Base-by-base conservation (phyloP, 2,329 filamentous ascomycete species). In the Aspergillus sp. region DNA sequence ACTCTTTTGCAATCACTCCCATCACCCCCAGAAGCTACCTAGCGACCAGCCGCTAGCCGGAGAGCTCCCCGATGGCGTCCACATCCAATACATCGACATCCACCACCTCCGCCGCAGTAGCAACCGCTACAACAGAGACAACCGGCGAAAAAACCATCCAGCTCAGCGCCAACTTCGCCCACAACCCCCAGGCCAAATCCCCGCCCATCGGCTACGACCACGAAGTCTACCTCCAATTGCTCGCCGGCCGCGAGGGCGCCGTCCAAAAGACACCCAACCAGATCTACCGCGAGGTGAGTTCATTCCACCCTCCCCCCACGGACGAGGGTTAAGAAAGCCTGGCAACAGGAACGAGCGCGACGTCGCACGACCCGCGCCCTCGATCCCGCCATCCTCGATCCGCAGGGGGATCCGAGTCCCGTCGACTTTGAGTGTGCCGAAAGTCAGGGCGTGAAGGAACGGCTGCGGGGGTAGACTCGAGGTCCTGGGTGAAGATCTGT, bases 111-210 rank as follows among this genome's bases (percentile, higher is more conserved):
- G 38, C 46, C 9, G 32, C 43, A 11, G 16, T 49, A 32, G 32
- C 38, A 43, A 46, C 34, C 9, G 10, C 52, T 25, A 45, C 41
- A 32, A n/a, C 47, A 23, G 49, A 23, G 47, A 43, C 32, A 41
- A 10, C 40, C 36, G 16, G 41, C 4, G 41, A 42, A 41, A 45
- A 49, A 82, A 65, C 61, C 78, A 82, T 58, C 10, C 87, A 92
- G 48, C 73, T 78, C 51, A 76, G 69, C 50, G 56, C 63, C 46
- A 64, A 63, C 49, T 64, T 62, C 34, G 57, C 60, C 21, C 45
- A 53, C 45, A 10, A 34, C 45, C 47, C 36, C 20, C 50, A 21
- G 40, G 16, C 52, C 36, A 55, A 55, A 29, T 31, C 53, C 21
- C 36, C 50, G 21, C 42, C 64, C 6, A 59, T 69, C 50, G 64